Conservation (phyloP, 2,329 filamentous ascomycete species). For the Aaosphaeria arxii region DNA sequence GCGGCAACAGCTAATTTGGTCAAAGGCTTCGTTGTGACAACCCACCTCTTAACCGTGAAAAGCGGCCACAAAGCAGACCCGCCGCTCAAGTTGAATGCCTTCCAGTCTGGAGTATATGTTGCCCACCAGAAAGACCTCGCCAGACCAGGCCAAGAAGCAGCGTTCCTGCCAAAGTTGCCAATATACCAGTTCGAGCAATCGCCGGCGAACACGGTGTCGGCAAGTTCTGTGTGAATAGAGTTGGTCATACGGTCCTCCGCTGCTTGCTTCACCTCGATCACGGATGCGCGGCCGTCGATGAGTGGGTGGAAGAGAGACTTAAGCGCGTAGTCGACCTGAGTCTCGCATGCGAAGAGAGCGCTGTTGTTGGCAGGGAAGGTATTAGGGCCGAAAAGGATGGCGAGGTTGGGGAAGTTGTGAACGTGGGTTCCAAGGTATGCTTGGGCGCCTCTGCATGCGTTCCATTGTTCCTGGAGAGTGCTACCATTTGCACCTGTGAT, state of each 20-base stretch:
- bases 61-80: background rate
- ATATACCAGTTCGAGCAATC: slow-evolving; percentile 46
- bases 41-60: too few relatives aligned
- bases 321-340: slow-evolving; percentile 26
- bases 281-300: slow-evolving; percentile 27
- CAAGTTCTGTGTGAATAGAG: slow-evolving; percentile 29
- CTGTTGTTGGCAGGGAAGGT: slow-evolving; percentile 34
- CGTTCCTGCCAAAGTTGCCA: slow-evolving; percentile 35
- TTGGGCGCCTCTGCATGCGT: slow-evolving; percentile 12
- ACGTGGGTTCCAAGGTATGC: slow-evolving; percentile 16
- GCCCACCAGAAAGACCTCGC: slow-evolving; percentile 24
- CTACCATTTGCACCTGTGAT: slow-evolving; percentile 22
- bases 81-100: background rate
- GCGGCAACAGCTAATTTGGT: too few relatives aligned
- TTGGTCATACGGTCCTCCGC: slow-evolving; percentile 31
- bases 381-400: slow-evolving; percentile 20
- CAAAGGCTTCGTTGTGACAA: too few relatives aligned
- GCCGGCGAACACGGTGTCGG: slow-evolving; percentile 34
- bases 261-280: slow-evolving; percentile 36
- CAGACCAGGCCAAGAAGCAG: slow-evolving; percentile 36
- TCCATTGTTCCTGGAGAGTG: slow-evolving; percentile 15
- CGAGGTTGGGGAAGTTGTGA: slow-evolving; percentile 23
- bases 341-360: slow-evolving; percentile 28
- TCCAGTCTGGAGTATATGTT: background rate
- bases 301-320: slow-evolving; percentile 29